Percentiles rank a stretch among this genome's conserved stretches.
These are phyloP conservation scores for Lactarius vividus DNA, from an alignment of 768 basidiomycete species.

Conservation along the genomic window DNA sequence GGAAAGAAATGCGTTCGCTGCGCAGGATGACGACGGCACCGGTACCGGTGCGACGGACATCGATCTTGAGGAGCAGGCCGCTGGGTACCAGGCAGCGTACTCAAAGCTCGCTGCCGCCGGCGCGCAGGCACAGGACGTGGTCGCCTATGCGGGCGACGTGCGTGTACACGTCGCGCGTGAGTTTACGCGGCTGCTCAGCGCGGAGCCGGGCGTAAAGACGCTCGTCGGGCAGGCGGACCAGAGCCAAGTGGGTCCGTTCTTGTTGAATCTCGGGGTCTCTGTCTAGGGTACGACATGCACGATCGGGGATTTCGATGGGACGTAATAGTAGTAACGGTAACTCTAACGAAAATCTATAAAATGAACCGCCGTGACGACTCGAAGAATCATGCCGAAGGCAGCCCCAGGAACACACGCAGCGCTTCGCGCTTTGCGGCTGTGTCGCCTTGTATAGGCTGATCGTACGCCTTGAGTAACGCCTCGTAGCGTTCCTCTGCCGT, in stretches of 20 bases:
- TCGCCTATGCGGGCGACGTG: constrained; percentile 57
- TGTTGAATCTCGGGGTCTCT: constrained; percentile 36
- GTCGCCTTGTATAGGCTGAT: constrained; percentile 38
- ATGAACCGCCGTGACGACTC: neutral
- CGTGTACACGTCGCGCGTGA: constrained; percentile 51
- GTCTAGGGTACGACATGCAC: constrained; percentile 28
- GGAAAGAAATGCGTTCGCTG: constrained; percentile 67
- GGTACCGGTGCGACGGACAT: constrained; percentile 67
- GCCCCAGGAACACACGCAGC: constrained; percentile 38
- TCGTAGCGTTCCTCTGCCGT: constrained; percentile 44
- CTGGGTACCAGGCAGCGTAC: constrained; percentile 93
- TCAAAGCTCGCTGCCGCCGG: constrained; percentile 86
- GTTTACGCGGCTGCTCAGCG: constrained; percentile 26
- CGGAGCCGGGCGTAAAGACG: constrained; percentile 27
- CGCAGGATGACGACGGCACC: constrained; percentile 49
- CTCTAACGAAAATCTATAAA: neutral
- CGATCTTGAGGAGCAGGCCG: constrained; percentile 86
- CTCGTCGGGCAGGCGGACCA: constrained; percentile 32
- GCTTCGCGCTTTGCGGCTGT: constrained; percentile 41
- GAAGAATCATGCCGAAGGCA: neutral
- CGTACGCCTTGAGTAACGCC: constrained; percentile 37
- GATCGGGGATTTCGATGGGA: too few species aligned
- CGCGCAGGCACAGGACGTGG: constrained; percentile 53
- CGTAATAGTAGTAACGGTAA: neutral
- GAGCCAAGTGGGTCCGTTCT: constrained; percentile 31